A percentile compares a stretch with the other conserved stretches of the same genome.
phyloP scores from a whole-genome alignment of 169 alveolate genomes.

The Plasmodium coatneyi region DNA sequence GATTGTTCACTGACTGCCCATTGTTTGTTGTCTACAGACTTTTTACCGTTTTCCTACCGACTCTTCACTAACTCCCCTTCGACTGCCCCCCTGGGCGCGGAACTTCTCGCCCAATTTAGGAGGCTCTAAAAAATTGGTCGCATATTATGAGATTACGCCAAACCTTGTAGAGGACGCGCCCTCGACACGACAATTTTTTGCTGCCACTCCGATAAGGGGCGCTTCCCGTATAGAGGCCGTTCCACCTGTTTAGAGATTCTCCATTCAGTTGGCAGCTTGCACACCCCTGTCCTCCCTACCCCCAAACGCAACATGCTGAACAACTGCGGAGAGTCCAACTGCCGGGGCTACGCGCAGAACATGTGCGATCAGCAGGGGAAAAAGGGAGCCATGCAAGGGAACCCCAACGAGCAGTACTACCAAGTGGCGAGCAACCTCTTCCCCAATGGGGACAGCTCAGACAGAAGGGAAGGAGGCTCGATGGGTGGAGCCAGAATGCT shows the following conservation, averaged over 20 bases:
- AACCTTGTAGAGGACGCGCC: neutral
- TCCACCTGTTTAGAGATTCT: neutral
- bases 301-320: neutral
- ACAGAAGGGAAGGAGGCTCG: neutral
- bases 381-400: neutral
- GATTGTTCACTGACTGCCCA: neutral
- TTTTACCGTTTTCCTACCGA: neutral
- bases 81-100: neutral
- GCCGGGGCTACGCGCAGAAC: neutral
- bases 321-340: neutral
- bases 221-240: neutral
- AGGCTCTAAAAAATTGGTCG: neutral
- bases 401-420: neutral
- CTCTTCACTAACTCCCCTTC: neutral
- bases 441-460: neutral
- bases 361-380: neutral
- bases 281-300: neutral
- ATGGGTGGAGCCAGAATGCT: constrained; percentile 15
- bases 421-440: neutral
- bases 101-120: neutral
- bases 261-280: no score
- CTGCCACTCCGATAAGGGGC: neutral
- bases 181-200: neutral
- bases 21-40: neutral
- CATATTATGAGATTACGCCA: neutral